Conservation (phyloP, 2,329 filamentous ascomycete species). For the Rutstroemia sp. region DNA sequence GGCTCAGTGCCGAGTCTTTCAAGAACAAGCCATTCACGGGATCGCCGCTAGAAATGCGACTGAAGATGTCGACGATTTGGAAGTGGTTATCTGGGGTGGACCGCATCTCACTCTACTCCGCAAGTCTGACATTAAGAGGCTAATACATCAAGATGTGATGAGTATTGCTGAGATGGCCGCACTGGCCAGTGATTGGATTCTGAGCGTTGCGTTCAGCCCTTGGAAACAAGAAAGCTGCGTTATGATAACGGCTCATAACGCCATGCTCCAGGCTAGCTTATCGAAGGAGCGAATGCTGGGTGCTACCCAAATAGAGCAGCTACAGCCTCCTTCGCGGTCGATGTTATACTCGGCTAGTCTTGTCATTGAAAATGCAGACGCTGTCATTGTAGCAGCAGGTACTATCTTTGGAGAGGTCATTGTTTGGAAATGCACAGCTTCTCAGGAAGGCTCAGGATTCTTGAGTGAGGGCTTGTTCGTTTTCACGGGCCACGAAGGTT, state of each 20-base stretch:
- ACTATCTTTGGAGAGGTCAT: conserved; percentile 94
- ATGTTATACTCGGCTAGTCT: conserved; percentile 83
- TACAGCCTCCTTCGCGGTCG: conserved; percentile 63
- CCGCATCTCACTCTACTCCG: conserved; percentile 37
- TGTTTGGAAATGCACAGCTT: conserved; percentile 68
- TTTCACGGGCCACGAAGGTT: conserved; percentile 74
- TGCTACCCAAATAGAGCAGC: conserved; percentile 37
- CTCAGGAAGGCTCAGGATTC: conserved; percentile 8
- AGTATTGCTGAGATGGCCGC: conserved; percentile 31
- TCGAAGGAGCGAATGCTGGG: conserved; percentile 20
- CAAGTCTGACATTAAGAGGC: conserved; percentile 17
- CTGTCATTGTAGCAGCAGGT: conserved; percentile 73
- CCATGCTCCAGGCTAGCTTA: conserved; percentile 48
- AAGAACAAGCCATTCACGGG: conserved; percentile 66
- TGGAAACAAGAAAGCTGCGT: conserved; percentile 39
- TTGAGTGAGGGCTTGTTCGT: conserved; percentile 42
- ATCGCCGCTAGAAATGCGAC: conserved; percentile 40
- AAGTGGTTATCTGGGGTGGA: conserved; percentile 64
- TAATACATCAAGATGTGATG: conserved; percentile 11
- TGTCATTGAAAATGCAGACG: conserved; percentile 48
- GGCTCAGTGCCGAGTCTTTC: conserved; percentile 48
- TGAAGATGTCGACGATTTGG: conserved; percentile 11
- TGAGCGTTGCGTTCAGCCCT: conserved; percentile 54
- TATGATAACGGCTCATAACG: conserved; percentile 82
- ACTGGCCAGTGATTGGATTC: conserved; percentile 66